These are phyloP conservation scores for Smittium culicis DNA, from an alignment of 371 early-diverging fungal species.

Conservation along the genomic window DNA sequence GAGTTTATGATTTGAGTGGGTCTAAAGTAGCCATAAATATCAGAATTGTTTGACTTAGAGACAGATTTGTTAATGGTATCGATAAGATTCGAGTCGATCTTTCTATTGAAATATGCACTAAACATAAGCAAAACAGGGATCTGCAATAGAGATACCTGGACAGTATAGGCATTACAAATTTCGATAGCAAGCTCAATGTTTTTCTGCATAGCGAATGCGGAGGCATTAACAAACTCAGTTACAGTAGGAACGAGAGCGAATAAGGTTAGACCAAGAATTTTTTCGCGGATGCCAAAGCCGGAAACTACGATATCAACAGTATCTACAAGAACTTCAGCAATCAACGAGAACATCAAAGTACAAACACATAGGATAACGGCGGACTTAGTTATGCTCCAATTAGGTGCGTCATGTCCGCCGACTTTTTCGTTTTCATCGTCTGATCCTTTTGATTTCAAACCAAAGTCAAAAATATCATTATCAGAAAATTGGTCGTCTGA, in stretches of 20 bases:
- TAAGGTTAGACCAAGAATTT: constrained; percentile 78
- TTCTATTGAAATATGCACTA: constrained; percentile 54
- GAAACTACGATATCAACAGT: constrained; percentile 60
- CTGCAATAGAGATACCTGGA: constrained; percentile 89
- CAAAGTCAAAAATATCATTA: constrained; percentile 21
- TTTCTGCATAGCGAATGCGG: constrained; percentile 82
- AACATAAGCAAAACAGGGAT: constrained; percentile 84
- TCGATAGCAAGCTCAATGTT: constrained; percentile 91
- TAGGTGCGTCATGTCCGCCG: constrained; percentile 82
- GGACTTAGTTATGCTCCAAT: constrained; percentile 75
- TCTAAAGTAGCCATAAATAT: no score
- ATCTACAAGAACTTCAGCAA: constrained; percentile 73
- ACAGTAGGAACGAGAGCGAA: constrained; percentile 93
- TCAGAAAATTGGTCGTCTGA: constrained; percentile 31
- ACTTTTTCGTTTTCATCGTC: constrained; percentile 46
- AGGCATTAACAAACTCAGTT: constrained; percentile 94
- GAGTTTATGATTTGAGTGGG: no score
- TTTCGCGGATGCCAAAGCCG: constrained; percentile 53
- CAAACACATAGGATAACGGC: constrained; percentile 62
- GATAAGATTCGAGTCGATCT: no score
- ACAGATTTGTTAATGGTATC: no score
- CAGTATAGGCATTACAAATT: constrained; percentile 90
- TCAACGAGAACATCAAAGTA: constrained; percentile 70
- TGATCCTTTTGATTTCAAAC: constrained; percentile 22
- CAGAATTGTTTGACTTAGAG: no score